phyloP scores from a whole-genome alignment of 1,139 yeast genomes.

The Hyphopichia fennica region DNA sequence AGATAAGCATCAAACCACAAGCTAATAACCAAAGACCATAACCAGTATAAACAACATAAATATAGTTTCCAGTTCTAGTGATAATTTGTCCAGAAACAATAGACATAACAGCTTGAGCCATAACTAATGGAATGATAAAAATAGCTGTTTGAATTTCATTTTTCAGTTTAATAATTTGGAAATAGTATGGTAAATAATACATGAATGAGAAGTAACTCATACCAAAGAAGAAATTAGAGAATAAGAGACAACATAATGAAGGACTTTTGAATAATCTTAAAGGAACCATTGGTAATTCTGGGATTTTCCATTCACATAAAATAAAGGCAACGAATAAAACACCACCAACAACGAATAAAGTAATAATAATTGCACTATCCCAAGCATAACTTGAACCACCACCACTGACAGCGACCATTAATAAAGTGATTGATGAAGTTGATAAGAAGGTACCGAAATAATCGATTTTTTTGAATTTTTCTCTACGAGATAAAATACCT shows the following conservation, averaged over 20 bases:
- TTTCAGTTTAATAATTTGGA: constrained; percentile 48
- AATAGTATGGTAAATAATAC: constrained; percentile 52
- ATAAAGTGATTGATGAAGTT: constrained; percentile 42
- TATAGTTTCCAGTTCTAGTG: constrained; percentile 42
- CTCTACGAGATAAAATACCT: constrained; percentile 24
- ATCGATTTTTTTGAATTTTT: constrained; percentile 45
- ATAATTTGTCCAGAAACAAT: constrained; percentile 45
- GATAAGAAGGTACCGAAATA: constrained; percentile 48
- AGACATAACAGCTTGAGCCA: constrained; percentile 40
- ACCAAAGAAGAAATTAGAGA: constrained; percentile 51
- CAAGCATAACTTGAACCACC: constrained; percentile 57
- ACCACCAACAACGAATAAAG: constrained; percentile 49
- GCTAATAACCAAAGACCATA: constrained; percentile 45
- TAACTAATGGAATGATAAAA: constrained; percentile 42
- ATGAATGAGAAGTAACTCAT: constrained; percentile 44
- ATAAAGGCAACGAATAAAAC: constrained; percentile 39
- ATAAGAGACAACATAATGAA: constrained; percentile 40
- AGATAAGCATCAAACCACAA: constrained; percentile 36
- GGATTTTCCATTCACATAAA: constrained; percentile 48
- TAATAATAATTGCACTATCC: constrained; percentile 50
- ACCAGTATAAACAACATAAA: constrained; percentile 41
- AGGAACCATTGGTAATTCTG: constrained; percentile 60
- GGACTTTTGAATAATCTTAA: constrained; percentile 41
- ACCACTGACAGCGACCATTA: constrained; percentile 53
- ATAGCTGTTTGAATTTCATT: constrained; percentile 38